Evolutionary conservation across 345 rosid species (phyloP).

Genomic region (Reutealis trisperma): DNA sequence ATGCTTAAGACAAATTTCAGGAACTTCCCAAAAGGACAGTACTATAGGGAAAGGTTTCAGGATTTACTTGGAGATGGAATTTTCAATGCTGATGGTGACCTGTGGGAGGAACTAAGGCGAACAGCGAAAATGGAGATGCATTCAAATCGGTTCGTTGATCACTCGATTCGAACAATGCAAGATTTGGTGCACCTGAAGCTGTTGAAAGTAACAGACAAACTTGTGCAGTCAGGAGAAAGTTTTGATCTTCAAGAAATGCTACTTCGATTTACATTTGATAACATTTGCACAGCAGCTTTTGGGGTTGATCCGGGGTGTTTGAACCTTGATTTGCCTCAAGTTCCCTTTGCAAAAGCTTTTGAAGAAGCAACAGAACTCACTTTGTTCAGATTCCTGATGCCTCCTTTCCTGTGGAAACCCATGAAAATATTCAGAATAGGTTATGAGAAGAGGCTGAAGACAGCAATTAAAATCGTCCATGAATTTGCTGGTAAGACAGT

Average conservation of each 20-base stretch:
- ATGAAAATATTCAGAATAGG: slow-evolving; percentile 61
- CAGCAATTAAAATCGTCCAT: slow-evolving; percentile 60
- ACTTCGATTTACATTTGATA: slow-evolving; percentile 74
- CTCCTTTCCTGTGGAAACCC: slow-evolving; percentile 68
- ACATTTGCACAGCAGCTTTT: slow-evolving; percentile 60
- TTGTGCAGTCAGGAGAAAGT: slow-evolving; percentile 34
- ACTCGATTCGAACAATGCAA: slow-evolving; percentile 48
- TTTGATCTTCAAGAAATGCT: slow-evolving; percentile 80
- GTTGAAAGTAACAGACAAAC: slow-evolving; percentile 43
- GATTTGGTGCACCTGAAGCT: slow-evolving; percentile 60
- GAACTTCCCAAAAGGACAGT: slow-evolving; percentile 74
- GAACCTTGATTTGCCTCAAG: slow-evolving; percentile 50
- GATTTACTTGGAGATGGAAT: slow-evolving; percentile 78
- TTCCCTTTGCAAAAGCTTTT: slow-evolving; percentile 76
- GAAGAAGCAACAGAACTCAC: slow-evolving; percentile 77
- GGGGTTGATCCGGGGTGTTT: slow-evolving; percentile 78
- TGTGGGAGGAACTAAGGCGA: slow-evolving; percentile 69
- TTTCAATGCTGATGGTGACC: slow-evolving; percentile 58
- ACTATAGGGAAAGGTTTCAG: slow-evolving; percentile 54
- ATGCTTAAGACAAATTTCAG: slow-evolving; percentile 63
- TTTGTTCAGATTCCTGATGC: slow-evolving; percentile 60
- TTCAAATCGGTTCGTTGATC: slow-evolving; percentile 50
- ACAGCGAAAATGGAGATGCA: slow-evolving; percentile 61
- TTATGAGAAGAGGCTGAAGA: slow-evolving; percentile 53
- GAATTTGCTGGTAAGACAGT: slow-evolving; percentile 47